phyloP scores from a whole-genome alignment of 768 basidiomycete species.

The Tricholoma sp. region DNA sequence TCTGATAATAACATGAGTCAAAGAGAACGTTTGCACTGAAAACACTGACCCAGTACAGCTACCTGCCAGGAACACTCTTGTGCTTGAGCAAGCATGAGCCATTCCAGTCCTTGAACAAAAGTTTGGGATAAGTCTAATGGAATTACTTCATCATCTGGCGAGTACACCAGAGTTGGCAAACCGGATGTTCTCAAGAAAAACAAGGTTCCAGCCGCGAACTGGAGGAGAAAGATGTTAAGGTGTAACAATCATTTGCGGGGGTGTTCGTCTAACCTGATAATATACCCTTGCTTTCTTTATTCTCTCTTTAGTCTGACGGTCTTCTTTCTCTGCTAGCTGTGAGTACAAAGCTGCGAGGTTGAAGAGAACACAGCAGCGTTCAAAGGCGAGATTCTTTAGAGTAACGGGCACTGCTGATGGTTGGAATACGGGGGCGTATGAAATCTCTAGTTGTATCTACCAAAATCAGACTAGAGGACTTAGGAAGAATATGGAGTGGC shows the following conservation, averaged over 20 bases:
- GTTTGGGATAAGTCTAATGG: conserved; percentile 63
- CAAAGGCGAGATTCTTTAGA: conserved; percentile 73
- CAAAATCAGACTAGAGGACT: neutral
- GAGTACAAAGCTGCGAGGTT: conserved; percentile 88
- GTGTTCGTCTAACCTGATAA: conserved; percentile 54
- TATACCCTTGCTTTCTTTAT: conserved; percentile 72
- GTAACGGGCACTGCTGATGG: conserved; percentile 52
- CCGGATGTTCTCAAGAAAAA: conserved; percentile 52
- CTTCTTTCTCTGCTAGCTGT: conserved; percentile 66
- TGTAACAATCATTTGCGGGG: neutral
- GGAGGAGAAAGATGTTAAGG: neutral
- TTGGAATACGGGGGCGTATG: conserved; percentile 73
- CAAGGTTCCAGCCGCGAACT: conserved; percentile 73
- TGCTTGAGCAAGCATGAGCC: conserved; percentile 86
- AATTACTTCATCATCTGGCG: conserved; percentile 45
- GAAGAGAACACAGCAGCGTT: conserved; percentile 74
- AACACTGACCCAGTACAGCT: conserved; percentile 67
- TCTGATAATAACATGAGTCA: conserved; percentile 27
- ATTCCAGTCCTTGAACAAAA: conserved; percentile 61
- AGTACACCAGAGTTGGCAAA: conserved; percentile 44
- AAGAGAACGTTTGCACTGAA: conserved; percentile 1
- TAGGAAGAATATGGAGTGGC: conserved; percentile 8
- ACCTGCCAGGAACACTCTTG: conserved; percentile 98
- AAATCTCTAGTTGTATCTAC: conserved; percentile 66
- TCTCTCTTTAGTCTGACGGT: conserved; percentile 70